These are phyloP conservation scores for Globisporangium parvum DNA, from an alignment of 352 stramenopile species.

Conservation along the genomic window DNA sequence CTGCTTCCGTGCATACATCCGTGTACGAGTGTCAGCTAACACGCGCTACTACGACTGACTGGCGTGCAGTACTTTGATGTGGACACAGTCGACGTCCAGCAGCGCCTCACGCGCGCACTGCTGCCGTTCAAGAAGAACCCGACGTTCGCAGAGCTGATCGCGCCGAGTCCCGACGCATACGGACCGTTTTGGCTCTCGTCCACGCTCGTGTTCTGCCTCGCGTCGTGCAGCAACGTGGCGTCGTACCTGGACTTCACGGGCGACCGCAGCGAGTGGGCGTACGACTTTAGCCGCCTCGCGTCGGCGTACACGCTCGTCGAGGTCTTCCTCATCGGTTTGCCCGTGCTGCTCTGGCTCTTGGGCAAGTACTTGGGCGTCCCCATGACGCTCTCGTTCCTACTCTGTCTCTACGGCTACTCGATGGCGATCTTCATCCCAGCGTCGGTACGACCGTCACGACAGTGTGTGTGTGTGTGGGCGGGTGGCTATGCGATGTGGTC, in stretches of 20 bases:
- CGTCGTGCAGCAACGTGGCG: constrained; percentile 79
- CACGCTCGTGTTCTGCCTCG: constrained; percentile 84
- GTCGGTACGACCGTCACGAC: constrained; percentile 42
- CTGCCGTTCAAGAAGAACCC: constrained; percentile 85
- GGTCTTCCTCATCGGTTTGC: constrained; percentile 67
- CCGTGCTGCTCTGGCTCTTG: constrained; percentile 69
- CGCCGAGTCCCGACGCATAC: constrained; percentile 63
- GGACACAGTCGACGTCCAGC: constrained; percentile 75
- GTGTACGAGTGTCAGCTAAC: neutral
- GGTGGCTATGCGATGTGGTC: neutral
- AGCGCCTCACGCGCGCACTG: constrained; percentile 61
- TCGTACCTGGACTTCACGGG: constrained; percentile 74
- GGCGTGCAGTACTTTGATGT: constrained; percentile 76
- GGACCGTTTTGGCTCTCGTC: constrained; percentile 80
- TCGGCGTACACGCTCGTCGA: constrained; percentile 77
- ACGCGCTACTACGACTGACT: neutral
- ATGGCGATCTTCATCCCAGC: constrained; percentile 78
- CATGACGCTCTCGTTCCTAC: constrained; percentile 72
- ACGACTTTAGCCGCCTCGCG: constrained; percentile 77
- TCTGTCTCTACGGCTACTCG: constrained; percentile 85
- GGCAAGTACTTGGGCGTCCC: constrained; percentile 76
- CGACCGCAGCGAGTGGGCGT: constrained; percentile 59
- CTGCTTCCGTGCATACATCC: neutral
- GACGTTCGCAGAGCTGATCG: constrained; percentile 67
- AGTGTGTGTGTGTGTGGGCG: too few relatives aligned